These are phyloP conservation scores for Capsicum chinense DNA, from an alignment of 257 asterid genomes.

Conservation along the genomic window DNA sequence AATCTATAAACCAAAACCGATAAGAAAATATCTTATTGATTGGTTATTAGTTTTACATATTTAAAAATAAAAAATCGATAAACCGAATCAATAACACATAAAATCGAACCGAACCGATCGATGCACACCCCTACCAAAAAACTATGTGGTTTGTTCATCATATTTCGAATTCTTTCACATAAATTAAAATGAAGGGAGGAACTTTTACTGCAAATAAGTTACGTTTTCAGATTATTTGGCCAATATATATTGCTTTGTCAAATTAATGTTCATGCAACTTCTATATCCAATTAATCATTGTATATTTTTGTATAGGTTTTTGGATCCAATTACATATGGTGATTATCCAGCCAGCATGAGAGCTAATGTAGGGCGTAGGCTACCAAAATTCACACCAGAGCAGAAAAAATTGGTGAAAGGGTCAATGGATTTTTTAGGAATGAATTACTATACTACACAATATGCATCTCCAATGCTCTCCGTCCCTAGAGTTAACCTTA, in stretches of 20 bases:
- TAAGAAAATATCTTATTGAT: no score
- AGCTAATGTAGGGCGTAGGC: slow-evolving; percentile 31
- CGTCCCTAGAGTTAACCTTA: slow-evolving; percentile 31
- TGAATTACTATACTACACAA: slow-evolving; percentile 38
- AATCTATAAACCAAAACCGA: no score
- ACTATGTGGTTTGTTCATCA: background rate
- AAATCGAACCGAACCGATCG: no score
- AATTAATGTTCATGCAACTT: background rate
- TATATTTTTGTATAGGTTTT: slow-evolving; percentile 31
- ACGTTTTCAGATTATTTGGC: background rate
- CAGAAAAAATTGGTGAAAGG: slow-evolving; percentile 32
- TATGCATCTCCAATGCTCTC: slow-evolving; percentile 41
- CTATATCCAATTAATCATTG: background rate
- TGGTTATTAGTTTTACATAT: no score
- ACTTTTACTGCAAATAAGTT: background rate
- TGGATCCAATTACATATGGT: slow-evolving; percentile 41
- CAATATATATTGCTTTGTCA: background rate
- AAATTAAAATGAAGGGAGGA: background rate
- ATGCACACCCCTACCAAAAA: no score
- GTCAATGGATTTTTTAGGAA: slow-evolving; percentile 40
- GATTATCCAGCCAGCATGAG: slow-evolving; percentile 40
- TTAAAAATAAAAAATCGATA: no score
- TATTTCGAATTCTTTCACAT: background rate
- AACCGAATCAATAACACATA: no score
- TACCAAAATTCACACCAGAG: slow-evolving; percentile 36